Evolutionary conservation across 1,139 yeast species (phyloP), one percentile per base, ranked within the genome.

Genomic region (Yamadazyma buinensis): DNA sequence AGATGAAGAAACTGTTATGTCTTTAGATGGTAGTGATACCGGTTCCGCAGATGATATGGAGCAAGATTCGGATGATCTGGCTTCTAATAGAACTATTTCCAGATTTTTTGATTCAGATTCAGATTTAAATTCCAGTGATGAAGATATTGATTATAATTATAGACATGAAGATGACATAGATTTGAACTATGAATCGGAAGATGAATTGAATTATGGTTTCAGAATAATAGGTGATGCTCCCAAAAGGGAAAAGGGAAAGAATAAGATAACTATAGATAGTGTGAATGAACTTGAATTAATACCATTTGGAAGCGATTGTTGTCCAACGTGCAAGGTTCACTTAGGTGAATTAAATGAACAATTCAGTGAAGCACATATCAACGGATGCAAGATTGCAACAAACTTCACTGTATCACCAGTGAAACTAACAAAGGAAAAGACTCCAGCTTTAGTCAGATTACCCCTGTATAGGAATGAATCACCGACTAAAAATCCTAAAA

Each of bases 281-380:
- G 21, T 43, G 3, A 15, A 17, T 2, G 28, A 35, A n/a, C 15
- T 46, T 1, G 49, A 46, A 27, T 33, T 46, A 11, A 14, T 31
- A 11, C 21, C 25, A 11, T 2, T 12, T 7, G 37, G 29, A 12
- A 22, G 26, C 11, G 14, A 13, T 1, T 23, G 36, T 8, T 54
- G 59, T 39, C 59, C 59, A 3, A 34, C 47, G 13, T 54, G 59
- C 29, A 36, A 32, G 11, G 40, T 46, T 2, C 34, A 22, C 15
- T 20, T 46, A n/a, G 44, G 41, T 2, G 38, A 35, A 3, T 12
- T 45, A 7, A 32, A 29, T 20, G 40, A 29, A 4, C 39, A 33
- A 13, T 30, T 31, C 17, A 29, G 32, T 7, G 29, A 38, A 23
- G 32, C 37, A 8, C 50, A 46, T 34, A 33, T 44, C 3, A 17